Evolutionary conservation across 2,329 filamentous ascomycete genomes (phyloP), one percentile per base, ranked within the genome.

Genomic region (Trichoderma simmonsii): DNA sequence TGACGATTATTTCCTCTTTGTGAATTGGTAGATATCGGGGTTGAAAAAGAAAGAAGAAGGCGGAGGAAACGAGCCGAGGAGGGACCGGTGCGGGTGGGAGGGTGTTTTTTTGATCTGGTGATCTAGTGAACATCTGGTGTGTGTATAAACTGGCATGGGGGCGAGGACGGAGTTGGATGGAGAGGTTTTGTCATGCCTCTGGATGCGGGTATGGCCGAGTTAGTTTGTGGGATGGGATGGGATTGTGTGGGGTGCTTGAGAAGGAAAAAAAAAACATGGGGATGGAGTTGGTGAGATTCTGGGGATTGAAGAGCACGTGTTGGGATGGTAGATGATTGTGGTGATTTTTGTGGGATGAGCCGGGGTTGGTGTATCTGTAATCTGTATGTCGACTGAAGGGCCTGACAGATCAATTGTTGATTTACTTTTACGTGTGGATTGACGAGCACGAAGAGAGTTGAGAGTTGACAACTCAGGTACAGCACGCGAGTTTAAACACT

Each of bases 191-290:
- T 34, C 15, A 43, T 56, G 30, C 28, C n/a, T 24, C 43, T 57
- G 48, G 48, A 28, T 68, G 54, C 70, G 70, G 70, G 70, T 72
- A 56, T 72, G 70, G 63, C 70, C 70, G 70, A 72, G 70, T 72
- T 32, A 60, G 65, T 60, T 71, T 68, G 57, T 56, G 63, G 70
- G 56, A 64, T 59, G 21, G 70, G 59, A 32, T 59, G 30, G 64
- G 61, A 36, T n/a, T 66, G 39, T 65, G 54, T 64, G 51, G 54
- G 70, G 26, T 43, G 48, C 2, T 21, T 43, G 36, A 21, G 18
- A 24, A 28, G 12, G 48, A 3, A 24, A 24, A 21, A 12, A 54
- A 54, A 24, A 24, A 14, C 48, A 54, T 54, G 48, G 48, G 48
- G 43, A 51, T 51, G 43, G 43, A 54, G 21, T 24, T 54, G 48